These are phyloP conservation scores for Arthroderma sp. DNA, from an alignment of 2,329 filamentous ascomycete species.

Conservation along the genomic window DNA sequence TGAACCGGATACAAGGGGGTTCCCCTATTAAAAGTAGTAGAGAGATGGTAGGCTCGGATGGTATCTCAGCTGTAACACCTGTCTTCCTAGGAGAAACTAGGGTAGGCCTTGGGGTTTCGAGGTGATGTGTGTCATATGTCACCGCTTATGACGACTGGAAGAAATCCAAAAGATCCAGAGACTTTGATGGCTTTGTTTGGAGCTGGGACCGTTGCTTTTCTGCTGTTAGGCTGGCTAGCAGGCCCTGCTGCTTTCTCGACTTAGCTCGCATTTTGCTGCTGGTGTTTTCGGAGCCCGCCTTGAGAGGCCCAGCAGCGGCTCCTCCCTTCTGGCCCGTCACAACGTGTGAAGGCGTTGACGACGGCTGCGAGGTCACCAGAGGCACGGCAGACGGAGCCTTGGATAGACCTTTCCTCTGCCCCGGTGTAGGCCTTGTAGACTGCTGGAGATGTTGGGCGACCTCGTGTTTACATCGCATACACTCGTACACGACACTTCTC, in stretches of 20 bases:
- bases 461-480: conserved; percentile 27
- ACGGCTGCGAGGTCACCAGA: conserved; percentile 1
- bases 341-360: conserved; percentile 1
- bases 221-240: conserved; percentile 43
- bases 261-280: conserved; percentile 47
- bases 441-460: conserved; percentile 21
- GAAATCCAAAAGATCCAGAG: conserved; percentile 44
- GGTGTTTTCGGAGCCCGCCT: conserved; percentile 26
- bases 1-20: too few species aligned
- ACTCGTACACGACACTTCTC: conserved; percentile 23
- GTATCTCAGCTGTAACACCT: too few species aligned
- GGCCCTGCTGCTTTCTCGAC: conserved; percentile 41
- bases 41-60: too few species aligned
- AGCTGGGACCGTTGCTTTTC: conserved; percentile 17
- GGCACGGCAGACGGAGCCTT: conserved; percentile 7
- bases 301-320: conserved; percentile 5
- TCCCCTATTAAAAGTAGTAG: too few species aligned
- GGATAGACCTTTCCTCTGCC: conserved; percentile 11
- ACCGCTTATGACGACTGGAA: conserved; percentile 30
- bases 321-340: neutral
- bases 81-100: neutral
- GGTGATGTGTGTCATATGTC: neutral
- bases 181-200: conserved; percentile 22
- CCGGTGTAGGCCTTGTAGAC: conserved; percentile 11
- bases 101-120: neutral